Evolutionary conservation across 352 stramenopile species (phyloP).

Genomic region (Phytophthora tentaculata): DNA sequence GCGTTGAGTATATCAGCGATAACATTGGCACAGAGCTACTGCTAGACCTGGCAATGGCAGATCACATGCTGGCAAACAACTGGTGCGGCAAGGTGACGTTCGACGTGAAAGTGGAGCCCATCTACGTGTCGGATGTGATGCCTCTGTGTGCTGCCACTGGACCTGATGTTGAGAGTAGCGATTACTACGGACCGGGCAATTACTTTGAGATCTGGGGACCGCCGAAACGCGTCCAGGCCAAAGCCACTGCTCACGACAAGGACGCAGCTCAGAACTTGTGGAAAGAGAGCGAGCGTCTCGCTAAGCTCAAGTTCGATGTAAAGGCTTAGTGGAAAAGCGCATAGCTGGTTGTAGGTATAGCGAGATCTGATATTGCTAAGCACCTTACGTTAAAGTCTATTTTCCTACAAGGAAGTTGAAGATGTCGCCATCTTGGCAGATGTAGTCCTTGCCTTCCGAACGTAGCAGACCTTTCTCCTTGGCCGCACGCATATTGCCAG

Average conservation of each 20-base stretch:
- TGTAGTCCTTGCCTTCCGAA: conserved; percentile 98
- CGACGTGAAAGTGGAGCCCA: conserved; percentile 66
- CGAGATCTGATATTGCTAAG: too few species aligned
- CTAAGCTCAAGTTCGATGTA: conserved; percentile 12
- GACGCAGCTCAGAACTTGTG: conserved; percentile 25
- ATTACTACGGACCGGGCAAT: conserved; percentile 54
- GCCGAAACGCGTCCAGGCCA: conserved; percentile 35
- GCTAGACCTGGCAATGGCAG: conserved; percentile 62
- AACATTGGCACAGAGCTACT: conserved; percentile 74
- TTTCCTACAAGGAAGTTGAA: conserved; percentile 96
- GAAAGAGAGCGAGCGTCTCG: conserved; percentile 37
- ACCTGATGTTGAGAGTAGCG: conserved; percentile 18
- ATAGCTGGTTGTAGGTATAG: too few species aligned
- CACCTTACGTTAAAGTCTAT: conserved; percentile 23
- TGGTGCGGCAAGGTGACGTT: conserved; percentile 65
- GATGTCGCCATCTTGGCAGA: conserved; percentile 98
- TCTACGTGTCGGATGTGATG: conserved; percentile 83
- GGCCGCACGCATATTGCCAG: conserved; percentile 93
- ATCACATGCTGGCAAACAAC: conserved; percentile 62
- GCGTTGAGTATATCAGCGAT: conserved; percentile 72
- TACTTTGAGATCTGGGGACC: conserved; percentile 37
- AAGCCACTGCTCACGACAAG: conserved; percentile 15
- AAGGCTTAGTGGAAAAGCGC: conserved; percentile 1
- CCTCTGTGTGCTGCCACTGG: conserved; percentile 45
- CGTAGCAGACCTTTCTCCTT: conserved; percentile 95